These are phyloP conservation scores for Croton setiger DNA, from an alignment of 441 rosid genomes.

Conservation along the genomic window DNA sequence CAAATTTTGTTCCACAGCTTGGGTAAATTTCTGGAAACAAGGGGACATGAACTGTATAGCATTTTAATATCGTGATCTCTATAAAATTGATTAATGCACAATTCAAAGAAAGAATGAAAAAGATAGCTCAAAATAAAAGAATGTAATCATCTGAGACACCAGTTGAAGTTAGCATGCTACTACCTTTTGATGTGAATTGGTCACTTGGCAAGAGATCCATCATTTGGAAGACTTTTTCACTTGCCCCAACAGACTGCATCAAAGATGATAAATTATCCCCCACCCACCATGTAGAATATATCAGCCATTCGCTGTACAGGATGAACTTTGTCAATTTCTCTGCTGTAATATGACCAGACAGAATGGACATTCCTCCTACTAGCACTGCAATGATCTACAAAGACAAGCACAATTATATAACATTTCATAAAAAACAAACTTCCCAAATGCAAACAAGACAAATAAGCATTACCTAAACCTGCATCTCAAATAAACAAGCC, in stretches of 20 bases:
- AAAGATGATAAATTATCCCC: constrained; percentile 85
- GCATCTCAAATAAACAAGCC: background rate
- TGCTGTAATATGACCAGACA: constrained; percentile 80
- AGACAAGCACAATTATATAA: constrained; percentile 18
- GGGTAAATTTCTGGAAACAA: background rate
- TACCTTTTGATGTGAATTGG: constrained; percentile 76
- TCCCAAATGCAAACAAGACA: constrained; percentile 2
- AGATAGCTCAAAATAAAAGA: background rate
- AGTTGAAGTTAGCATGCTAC: constrained; percentile 21
- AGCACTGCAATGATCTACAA: constrained; percentile 81
- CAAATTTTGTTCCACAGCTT: background rate
- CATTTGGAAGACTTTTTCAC: constrained; percentile 95
- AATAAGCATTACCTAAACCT: background rate
- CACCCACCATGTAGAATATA: constrained; percentile 95
- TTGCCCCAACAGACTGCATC: constrained; percentile 98
- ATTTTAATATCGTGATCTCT: constrained; percentile 20
- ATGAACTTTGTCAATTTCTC: constrained; percentile 94
- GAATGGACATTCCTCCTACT: constrained; percentile 82
- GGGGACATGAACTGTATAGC: constrained; percentile 5
- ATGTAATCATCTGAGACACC: constrained; percentile 5
- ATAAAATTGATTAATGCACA: constrained; percentile 15
- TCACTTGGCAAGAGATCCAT: constrained; percentile 89
- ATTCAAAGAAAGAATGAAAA: constrained; percentile 4
- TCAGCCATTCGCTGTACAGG: constrained; percentile 94
- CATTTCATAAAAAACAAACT: constrained; percentile 13